phyloP scores from a whole-genome alignment of 345 rosid species.

The Eucalyptus regnans region DNA sequence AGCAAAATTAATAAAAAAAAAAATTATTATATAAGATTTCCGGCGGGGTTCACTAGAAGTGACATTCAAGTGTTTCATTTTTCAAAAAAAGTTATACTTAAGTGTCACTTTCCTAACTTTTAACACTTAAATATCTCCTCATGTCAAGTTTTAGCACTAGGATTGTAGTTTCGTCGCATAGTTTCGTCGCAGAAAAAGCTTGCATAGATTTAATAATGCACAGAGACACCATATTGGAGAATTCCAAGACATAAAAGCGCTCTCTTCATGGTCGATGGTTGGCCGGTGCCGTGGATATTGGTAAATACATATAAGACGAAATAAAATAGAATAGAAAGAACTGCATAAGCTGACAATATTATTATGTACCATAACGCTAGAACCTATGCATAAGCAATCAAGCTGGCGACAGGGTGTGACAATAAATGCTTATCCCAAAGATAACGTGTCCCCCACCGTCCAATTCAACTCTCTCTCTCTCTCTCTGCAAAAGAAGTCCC shows the following conservation, averaged over 20 bases:
- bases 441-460: background rate
- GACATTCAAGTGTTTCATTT: too few species aligned
- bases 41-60: rapidly evolving
- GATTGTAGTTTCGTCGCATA: too few species aligned
- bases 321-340: background rate
- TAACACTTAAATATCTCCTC: too few species aligned
- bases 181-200: background rate
- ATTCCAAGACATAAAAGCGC: background rate
- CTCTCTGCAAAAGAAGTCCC: background rate
- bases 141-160: too few species aligned
- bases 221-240: background rate
- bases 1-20: too few species aligned
- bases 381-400: background rate
- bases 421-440: background rate
- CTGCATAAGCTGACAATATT: background rate
- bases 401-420: background rate
- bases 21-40: too few species aligned
- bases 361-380: background rate
- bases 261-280: background rate
- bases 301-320: background rate
- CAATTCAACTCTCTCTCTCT: background rate
- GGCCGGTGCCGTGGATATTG: background rate
- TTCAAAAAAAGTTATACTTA: too few species aligned
- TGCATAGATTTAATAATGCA: background rate
- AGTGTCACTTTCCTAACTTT: too few species aligned